phyloP scores from a whole-genome alignment of 2,329 filamentous ascomycete species.

The Cytospora piceae region DNA sequence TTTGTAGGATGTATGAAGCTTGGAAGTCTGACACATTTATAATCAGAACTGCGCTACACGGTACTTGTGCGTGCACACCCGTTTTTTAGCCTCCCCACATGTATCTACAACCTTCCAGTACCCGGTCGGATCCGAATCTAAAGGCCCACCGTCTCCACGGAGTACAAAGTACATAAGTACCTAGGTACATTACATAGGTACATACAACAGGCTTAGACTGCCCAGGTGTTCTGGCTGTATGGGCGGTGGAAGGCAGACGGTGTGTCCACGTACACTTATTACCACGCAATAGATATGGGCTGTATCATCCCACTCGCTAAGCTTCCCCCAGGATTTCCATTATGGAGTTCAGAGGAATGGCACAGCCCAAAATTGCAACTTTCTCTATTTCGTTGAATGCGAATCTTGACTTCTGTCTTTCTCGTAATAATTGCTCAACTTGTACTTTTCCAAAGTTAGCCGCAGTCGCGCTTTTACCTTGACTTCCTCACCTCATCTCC shows the following conservation, averaged over 20 bases:
- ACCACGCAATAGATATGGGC: background rate
- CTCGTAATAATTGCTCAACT: background rate
- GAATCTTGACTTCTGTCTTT: background rate
- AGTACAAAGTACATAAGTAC: background rate
- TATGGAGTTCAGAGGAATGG: slow-evolving; percentile 1
- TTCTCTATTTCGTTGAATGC: background rate
- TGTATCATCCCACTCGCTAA: background rate
- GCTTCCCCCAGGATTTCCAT: background rate
- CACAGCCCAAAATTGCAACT: background rate
- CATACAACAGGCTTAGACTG: too few species aligned
- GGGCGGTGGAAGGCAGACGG: background rate
- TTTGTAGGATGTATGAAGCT: too few species aligned
- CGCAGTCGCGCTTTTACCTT: background rate
- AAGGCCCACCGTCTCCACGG: background rate
- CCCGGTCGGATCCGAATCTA: background rate
- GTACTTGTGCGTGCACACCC: background rate
- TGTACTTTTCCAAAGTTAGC: background rate
- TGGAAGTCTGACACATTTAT: slow-evolving; percentile 10
- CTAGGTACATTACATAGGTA: background rate
- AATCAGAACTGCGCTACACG: background rate
- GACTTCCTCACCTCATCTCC: background rate
- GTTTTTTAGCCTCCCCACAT: background rate
- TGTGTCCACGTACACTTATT: background rate
- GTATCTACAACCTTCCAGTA: background rate
- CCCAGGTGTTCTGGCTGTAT: too few species aligned